Conservation (phyloP, 306 rosid genomes). For the Prinsepia uniflora region DNA sequence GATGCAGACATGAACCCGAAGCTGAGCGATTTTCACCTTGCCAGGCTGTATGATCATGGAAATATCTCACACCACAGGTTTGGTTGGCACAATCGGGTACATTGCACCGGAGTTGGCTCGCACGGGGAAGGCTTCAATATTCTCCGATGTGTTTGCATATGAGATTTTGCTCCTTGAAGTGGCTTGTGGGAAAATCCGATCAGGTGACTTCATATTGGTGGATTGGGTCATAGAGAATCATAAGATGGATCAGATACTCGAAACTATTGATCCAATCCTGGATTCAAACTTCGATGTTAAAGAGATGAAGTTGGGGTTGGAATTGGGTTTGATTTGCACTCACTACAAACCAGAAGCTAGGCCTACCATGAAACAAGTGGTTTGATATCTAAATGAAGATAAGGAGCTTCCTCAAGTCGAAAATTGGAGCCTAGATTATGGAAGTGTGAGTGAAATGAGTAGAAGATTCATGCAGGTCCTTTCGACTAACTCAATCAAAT, state of each 20-base stretch:
- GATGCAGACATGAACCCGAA: conserved; percentile 47
- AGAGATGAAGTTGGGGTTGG: conserved; percentile 55
- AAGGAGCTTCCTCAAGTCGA: conserved; percentile 39
- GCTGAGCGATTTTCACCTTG: conserved; percentile 73
- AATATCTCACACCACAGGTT: conserved; percentile 52
- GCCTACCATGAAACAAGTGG: conserved; percentile 58
- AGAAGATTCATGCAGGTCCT: conserved; percentile 23
- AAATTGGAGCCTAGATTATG: conserved; percentile 34
- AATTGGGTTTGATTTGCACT: conserved; percentile 55
- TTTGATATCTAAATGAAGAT: conserved; percentile 42
- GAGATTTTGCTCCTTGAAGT: conserved; percentile 71
- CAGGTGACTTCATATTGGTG: conserved; percentile 41
- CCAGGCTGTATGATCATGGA: conserved; percentile 58
- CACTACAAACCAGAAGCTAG: conserved; percentile 45
- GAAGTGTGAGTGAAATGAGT: conserved; percentile 13
- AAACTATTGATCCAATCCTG: conserved; percentile 46
- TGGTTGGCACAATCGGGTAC: conserved; percentile 82
- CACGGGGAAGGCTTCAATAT: conserved; percentile 47
- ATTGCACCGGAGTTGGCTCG: conserved; percentile 68
- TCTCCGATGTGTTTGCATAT: conserved; percentile 59
- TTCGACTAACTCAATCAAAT: conserved; percentile 11
- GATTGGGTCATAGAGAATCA: conserved; percentile 55
- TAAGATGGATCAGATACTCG: conserved; percentile 25
- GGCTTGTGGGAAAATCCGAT: conserved; percentile 38
- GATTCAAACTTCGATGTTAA: conserved; percentile 31